Evolutionary conservation across 805 yeast species (phyloP), one percentile per base, ranked within the genome.

Genomic region (Sungouiella blattae): DNA sequence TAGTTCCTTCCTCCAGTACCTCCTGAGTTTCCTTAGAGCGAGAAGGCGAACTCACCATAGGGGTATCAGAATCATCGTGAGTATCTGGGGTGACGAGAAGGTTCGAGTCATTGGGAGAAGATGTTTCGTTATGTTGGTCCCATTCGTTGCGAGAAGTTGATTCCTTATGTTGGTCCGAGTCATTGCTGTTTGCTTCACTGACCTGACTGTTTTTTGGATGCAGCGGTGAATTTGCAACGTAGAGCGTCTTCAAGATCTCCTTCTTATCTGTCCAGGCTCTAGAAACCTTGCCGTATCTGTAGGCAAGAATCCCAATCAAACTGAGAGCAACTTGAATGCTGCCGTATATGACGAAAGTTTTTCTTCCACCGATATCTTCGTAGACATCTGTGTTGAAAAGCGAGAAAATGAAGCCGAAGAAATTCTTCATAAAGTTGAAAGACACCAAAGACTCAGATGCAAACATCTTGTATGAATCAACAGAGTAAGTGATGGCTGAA

Each of bases 371-470:
- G 5, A 61, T 41, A 3, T 52, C 28, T 26, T 56, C 63, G 27
- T 65, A 55, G 39, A 74, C 77, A 18, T 57, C 43, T 33, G 72
- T 75, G 47, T 75, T 78, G 57, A 78, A 78, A 17, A 78, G 60
- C 4, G 82, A 74, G 46, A 78, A 78, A 11, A 67, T 49, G 41
- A 78, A 75, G 3, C 83, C 83, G 22, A 76, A 32, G 7, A 73
- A 53, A 44, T 78, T 78, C 53, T 78, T 78, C 35, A 65, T 53
- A 32, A 78, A 58, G 49, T 77, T 78, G 35, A 78, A 62, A 5
- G 80, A 64, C 2, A 78, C 84, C 22, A 78, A 60, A 0, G 78
- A 66, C 47, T 78, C 83, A 3, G 77, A 67, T 0, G 84, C 81
- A 60, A 67, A 75, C 62, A 68, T 62, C 38, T 69, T 69, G 52